These are phyloP conservation scores for Abrus precatorius DNA, from an alignment of 306 rosid genomes.

Conservation along the genomic window DNA sequence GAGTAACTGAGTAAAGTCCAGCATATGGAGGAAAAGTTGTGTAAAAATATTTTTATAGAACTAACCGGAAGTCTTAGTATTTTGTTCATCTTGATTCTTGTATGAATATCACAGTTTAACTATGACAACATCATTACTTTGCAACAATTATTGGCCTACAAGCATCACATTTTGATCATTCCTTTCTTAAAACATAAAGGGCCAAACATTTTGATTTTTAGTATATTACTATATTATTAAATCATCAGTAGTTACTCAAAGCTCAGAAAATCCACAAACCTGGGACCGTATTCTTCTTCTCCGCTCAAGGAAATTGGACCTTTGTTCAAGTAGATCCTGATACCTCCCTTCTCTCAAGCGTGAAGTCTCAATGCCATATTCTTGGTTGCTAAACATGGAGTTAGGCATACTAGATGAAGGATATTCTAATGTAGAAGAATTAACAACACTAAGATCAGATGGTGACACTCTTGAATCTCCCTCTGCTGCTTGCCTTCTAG, in stretches of 20 bases:
- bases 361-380: conserved; percentile 69
- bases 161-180: not conserved
- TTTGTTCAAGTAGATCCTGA: conserved; percentile 79
- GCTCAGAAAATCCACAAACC: conserved; percentile 61
- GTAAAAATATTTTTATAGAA: not conserved
- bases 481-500: conserved; percentile 53
- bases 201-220: not conserved
- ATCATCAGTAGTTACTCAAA: conserved; percentile 6
- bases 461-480: conserved; percentile 53
- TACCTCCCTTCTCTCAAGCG: conserved; percentile 75
- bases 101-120: not conserved
- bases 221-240: conserved; percentile 43
- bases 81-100: not conserved
- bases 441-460: conserved; percentile 51
- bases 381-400: conserved; percentile 71
- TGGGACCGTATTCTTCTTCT: conserved; percentile 92
- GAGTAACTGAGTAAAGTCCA: not conserved
- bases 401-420: conserved; percentile 59
- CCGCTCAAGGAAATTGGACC: conserved; percentile 88
- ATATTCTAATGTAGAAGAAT: conserved; percentile 59
- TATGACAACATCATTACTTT: conserved; percentile 3
- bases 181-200: not conserved
- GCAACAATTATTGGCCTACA: not conserved
- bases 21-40: not conserved
- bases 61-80: not conserved